Base-by-base conservation (phyloP, 2,329 filamentous ascomycete genomes). In the Colletotrichum lentis region DNA sequence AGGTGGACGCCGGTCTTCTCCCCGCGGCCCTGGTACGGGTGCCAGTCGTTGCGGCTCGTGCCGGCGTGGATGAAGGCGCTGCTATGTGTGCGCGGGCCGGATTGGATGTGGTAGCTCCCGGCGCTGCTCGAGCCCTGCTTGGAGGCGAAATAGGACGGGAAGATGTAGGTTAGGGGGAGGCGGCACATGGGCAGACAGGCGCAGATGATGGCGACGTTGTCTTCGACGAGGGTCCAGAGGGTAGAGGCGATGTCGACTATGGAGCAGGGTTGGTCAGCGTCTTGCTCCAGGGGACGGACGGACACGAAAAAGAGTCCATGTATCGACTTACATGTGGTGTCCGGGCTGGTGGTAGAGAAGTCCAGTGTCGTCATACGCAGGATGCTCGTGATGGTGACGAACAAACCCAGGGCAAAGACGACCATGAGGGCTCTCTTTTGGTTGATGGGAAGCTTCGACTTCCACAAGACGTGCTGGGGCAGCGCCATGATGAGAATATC, bases 371-470 rank as follows among this genome's bases (percentile, higher is more conserved):
- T 79, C 62, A 79, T 77, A 16, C 81, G 78, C 63, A 82, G 66
- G 52, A 82, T 79, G 14, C 80, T 82, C 3, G 80, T 82, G 44
- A 82, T 76, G 24, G 78, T 80, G 16, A 78, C 78, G 55, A 81
- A 78, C 5, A 79, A 70, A 39, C 82, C 82, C 12, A 83, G 73
- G 1, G 77, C 73, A 71, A 84, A 83, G 8, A 84, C 76, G 37
- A 77, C 66, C 65, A 80, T 80, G 41, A 84, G 70, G 3, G 77
- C 78, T 27, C 78, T 73, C 71, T 82, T 84, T 52, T 81, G 78
- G 12, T 73, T 73, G 5, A 73, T 70, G 3, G 78, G 78, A 61
- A 85, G 75, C 59, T 84, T 81, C 52, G 84, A 79, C 20, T 75
- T 71, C 76, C 81, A 81, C 16, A 86, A 77, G 22, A 81, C 81